Percentiles rank a stretch among this genome's conserved stretches.
Evolutionary conservation across 345 rosid genomes (phyloP).

Genomic region (Syzygium aqueum): DNA sequence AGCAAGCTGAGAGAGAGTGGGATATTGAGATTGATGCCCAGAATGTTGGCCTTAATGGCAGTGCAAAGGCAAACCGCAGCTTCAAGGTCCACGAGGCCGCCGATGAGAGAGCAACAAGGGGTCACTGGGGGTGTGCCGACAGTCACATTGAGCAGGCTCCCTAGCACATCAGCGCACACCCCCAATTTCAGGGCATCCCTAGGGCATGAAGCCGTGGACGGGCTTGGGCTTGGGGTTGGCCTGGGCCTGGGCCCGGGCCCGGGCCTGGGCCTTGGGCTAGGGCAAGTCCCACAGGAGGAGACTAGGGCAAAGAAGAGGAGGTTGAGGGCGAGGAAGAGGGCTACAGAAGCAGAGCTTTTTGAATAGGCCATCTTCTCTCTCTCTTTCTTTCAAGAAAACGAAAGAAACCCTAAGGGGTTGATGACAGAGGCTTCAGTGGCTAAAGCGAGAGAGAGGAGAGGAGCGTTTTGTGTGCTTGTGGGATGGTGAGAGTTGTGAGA

Average conservation of each 20-base stretch:
- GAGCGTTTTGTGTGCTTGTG: neutral
- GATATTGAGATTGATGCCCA: slow-evolving; percentile 49
- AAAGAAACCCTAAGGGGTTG: neutral
- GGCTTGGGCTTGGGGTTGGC: neutral
- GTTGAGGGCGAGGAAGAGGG: slow-evolving; percentile 24
- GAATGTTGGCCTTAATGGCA: slow-evolving; percentile 62
- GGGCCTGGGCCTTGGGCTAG: slow-evolving; percentile 3
- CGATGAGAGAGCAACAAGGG: slow-evolving; percentile 58
- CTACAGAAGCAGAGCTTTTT: slow-evolving; percentile 13
- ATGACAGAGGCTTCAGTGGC: neutral
- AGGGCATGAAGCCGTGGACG: slow-evolving; percentile 33
- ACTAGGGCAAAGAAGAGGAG: slow-evolving; percentile 29
- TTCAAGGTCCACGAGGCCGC: slow-evolving; percentile 56
- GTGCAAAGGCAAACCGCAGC: slow-evolving; percentile 70
- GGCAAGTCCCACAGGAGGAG: slow-evolving; percentile 27
- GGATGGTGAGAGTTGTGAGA: slow-evolving; percentile 2
- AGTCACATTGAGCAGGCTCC: slow-evolving; percentile 33
- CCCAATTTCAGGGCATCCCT: slow-evolving; percentile 53
- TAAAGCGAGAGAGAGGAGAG: neutral
- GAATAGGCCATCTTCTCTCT: slow-evolving; percentile 20
- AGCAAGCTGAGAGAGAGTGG: slow-evolving; percentile 68
- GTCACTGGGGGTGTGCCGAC: slow-evolving; percentile 49
- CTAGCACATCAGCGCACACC: slow-evolving; percentile 52
- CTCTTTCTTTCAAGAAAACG: neutral
- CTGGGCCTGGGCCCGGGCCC: neutral